phyloP scores from a whole-genome alignment of 139 green algal genomes.

The Pleodorina starrii region DNA sequence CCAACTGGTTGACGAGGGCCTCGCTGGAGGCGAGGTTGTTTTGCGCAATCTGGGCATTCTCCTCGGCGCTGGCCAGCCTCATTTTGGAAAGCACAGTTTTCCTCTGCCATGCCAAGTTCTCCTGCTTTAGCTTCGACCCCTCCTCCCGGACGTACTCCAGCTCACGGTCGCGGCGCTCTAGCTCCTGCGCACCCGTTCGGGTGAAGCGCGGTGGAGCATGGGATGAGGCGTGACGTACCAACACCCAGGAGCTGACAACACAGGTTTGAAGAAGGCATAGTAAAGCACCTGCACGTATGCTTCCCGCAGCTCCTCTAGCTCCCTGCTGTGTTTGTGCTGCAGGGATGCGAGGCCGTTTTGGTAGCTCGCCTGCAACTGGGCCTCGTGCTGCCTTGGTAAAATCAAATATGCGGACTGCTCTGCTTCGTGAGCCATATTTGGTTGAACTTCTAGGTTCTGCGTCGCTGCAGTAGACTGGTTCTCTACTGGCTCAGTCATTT shows the following conservation, averaged over 20 bases:
- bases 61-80: slow-evolving; percentile 57
- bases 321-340: not conserved
- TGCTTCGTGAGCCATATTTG: too few species aligned
- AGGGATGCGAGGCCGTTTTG: not conserved
- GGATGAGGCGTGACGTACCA: too few species aligned
- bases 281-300: not conserved
- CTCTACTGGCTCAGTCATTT: too few species aligned
- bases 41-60: slow-evolving; percentile 46
- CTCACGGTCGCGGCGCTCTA: not conserved
- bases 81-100: slow-evolving; percentile 51
- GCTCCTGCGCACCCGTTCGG: too few species aligned
- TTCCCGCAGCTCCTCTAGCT: not conserved
- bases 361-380: not conserved
- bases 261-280: too few species aligned
- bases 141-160: too few species aligned
- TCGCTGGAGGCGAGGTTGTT: not conserved
- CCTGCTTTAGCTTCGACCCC: not conserved
- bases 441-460: too few species aligned
- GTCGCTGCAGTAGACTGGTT: too few species aligned
- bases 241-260: too few species aligned
- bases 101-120: slow-evolving; percentile 60
- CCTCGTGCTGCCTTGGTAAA: slow-evolving; percentile 5
- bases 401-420: slow-evolving; percentile 1
- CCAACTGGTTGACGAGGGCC: not conserved
- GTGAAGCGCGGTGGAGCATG: too few species aligned